Evolutionary conservation across 768 basidiomycete species (phyloP).

Genomic region (Tylopilus plumbeoviolaceoides): DNA sequence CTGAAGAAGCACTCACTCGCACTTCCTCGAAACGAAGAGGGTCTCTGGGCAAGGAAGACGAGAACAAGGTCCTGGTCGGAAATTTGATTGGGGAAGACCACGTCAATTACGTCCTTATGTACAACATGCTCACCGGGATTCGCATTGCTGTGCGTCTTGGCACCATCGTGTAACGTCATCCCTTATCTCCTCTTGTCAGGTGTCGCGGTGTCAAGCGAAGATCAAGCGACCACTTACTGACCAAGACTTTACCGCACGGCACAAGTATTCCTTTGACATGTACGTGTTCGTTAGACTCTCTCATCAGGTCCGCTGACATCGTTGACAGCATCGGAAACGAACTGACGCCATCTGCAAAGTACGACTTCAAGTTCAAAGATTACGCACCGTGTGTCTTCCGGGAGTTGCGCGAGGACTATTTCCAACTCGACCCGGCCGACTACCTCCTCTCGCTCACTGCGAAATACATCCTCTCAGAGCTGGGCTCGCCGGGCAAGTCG

Average conservation of each 20-base stretch:
- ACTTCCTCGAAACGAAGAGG: conserved; percentile 22
- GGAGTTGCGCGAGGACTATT: conserved; percentile 88
- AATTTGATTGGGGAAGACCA: conserved; percentile 98
- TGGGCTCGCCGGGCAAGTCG: conserved; percentile 97
- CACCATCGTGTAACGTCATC: background rate
- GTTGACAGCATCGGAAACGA: conserved; percentile 84
- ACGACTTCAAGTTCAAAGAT: conserved; percentile 99
- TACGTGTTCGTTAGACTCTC: conserved; percentile 34
- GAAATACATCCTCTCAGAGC: conserved; percentile 96
- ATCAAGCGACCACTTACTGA: conserved; percentile 78
- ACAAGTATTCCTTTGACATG: conserved; percentile 99
- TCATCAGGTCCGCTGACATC: conserved; percentile 1
- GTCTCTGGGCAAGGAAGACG: conserved; percentile 33
- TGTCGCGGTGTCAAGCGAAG: conserved; percentile 96
- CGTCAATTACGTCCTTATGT: conserved; percentile 99
- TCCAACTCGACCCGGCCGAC: conserved; percentile 95
- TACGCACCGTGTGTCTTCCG: conserved; percentile 99
- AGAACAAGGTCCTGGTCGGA: conserved; percentile 71
- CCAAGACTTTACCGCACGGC: conserved; percentile 83
- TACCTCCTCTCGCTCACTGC: conserved; percentile 95
- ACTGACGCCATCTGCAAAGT: conserved; percentile 93
- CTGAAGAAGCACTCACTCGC: conserved; percentile 52
- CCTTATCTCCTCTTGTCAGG: conserved; percentile 41
- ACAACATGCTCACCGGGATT: conserved; percentile 99
- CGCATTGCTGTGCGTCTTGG: conserved; percentile 73